A percentile compares a stretch with the other conserved stretches of the same genome.
phyloP scores from a whole-genome alignment of 805 yeast species.

The Diddensiella transvaalensis region DNA sequence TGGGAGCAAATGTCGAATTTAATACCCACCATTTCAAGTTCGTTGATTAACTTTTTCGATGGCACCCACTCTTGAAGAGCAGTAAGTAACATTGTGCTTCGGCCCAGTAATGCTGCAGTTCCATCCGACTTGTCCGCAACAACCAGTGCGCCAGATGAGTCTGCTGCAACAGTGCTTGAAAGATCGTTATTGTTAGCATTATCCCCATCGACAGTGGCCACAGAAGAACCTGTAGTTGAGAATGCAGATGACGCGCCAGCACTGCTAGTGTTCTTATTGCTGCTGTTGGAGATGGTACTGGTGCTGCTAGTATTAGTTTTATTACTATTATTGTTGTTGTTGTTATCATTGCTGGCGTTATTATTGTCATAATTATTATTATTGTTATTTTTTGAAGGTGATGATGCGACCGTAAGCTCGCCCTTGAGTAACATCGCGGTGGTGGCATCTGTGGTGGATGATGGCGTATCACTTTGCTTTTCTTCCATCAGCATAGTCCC shows the following conservation, averaged over 20 bases:
- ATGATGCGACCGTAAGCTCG: not conserved
- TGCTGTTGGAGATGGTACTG: too few relatives aligned
- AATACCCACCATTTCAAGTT: slow-evolving; percentile 54
- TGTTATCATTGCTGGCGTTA: not conserved
- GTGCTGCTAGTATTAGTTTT: not conserved
- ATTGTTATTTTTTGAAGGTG: not conserved
- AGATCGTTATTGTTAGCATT: too few relatives aligned
- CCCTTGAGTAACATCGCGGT: not conserved
- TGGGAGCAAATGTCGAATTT: slow-evolving; percentile 50
- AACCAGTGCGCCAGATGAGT: not conserved
- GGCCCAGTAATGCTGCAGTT: slow-evolving; percentile 5
- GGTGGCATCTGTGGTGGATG: not conserved
- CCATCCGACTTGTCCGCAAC: slow-evolving; percentile 5
- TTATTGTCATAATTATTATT: not conserved
- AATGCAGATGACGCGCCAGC: not conserved
- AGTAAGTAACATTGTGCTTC: slow-evolving; percentile 38
- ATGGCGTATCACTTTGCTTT: not conserved
- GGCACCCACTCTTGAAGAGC: slow-evolving; percentile 48
- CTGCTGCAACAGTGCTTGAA: too few relatives aligned
- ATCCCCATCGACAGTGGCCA: not conserved
- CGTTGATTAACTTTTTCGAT: slow-evolving; percentile 50
- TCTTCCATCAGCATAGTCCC: not conserved
- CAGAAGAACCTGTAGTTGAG: not conserved
- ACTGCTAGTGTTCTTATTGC: not conserved
- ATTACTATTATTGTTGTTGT: not conserved